Evolutionary conservation across 176 grass and related monocot genomes (phyloP), one percentile per base, ranked within the genome.

Genomic region (Bolboschoenus planiculmis): DNA sequence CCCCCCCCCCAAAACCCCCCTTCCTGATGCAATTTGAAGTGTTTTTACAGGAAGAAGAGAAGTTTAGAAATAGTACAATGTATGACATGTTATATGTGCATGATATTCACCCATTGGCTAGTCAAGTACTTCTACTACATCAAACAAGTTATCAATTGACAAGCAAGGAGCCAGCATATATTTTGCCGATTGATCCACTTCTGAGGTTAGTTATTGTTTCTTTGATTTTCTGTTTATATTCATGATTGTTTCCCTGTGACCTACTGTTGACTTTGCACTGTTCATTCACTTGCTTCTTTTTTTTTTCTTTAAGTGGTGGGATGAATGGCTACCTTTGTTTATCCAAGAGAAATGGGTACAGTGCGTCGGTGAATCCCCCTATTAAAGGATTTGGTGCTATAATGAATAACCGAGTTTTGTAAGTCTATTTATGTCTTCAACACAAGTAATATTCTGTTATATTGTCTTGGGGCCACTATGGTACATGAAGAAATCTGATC

Each of bases 291-390:
- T 79, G 9, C 8, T 78, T 44, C 56, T 74, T 72, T 73, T 88
- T 81, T 66, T 20, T 23, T 24, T 13, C 51, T 81, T 84, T 67
- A 86, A 95, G 92, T 83, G 89, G 80, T 60, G 89, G 96, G 85
- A 98, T 98, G 96, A 98, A 98, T 85, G 96, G 96, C 65, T 98
- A 88, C 70, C 91, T 98, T 85, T 93, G 87, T 86, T 91, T 98
- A 89, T 90, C 84, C 65, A 84, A 90, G 81, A 90, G 92, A 81
- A 98, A 95, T 77, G 73, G 80, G 47, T 93, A 87, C 81, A 86
- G 47, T 24, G n/a, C 57, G 20, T 37, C 56, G 53, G 83, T 98
- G 42, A 53, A 40, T 80, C 87, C 92, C 85, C 92, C 90, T 76
- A 64, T 98, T 90, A 90, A 86, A 77, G 90, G 96, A 33, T 95